A percentile compares a stretch with the other conserved stretches of the same genome.
phyloP scores from a whole-genome alignment of 1,284 basidiomycete genomes.

The Cystobasidiaceae sp. region DNA sequence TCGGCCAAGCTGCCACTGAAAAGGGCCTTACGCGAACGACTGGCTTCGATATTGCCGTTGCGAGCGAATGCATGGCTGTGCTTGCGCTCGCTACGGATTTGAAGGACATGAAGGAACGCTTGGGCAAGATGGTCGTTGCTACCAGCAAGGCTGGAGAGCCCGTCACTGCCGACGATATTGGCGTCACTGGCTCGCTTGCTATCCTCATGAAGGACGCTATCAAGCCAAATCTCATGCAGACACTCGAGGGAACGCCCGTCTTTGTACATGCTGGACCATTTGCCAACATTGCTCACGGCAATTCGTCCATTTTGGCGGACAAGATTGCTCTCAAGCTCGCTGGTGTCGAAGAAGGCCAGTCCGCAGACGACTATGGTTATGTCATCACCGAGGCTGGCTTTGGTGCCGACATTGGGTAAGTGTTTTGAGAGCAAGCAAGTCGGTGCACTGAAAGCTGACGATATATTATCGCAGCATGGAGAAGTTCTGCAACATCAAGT shows the following conservation, averaged over 20 bases:
- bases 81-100: constrained; percentile 83
- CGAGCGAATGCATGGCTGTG: constrained; percentile 97
- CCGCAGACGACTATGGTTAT: constrained; percentile 74
- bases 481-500: constrained; percentile 99
- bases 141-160: constrained; percentile 85
- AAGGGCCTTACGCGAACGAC: constrained; percentile 82
- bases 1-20: constrained; percentile 86
- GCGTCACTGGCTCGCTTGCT: constrained; percentile 89
- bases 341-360: constrained; percentile 88
- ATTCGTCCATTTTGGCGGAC: constrained; percentile 96
- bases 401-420: constrained; percentile 87
- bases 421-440: no score
- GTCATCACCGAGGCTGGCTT: constrained; percentile 98
- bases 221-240: constrained; percentile 99
- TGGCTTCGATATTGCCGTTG: constrained; percentile 95
- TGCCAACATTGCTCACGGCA: constrained; percentile 98
- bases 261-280: constrained; percentile 99
- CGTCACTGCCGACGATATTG: constrained; percentile 94
- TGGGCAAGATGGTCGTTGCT: constrained; percentile 96
- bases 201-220: constrained; percentile 99
- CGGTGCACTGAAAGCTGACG: no score
- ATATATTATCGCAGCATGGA: constrained; percentile 47
- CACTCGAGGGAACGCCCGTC: constrained; percentile 95
- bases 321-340: constrained; percentile 94
- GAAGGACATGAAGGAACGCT: constrained; percentile 81